Evolutionary conservation across 495 filamentous ascomycete species (phyloP).

Genomic region (Xanthoparmelia taractica): DNA sequence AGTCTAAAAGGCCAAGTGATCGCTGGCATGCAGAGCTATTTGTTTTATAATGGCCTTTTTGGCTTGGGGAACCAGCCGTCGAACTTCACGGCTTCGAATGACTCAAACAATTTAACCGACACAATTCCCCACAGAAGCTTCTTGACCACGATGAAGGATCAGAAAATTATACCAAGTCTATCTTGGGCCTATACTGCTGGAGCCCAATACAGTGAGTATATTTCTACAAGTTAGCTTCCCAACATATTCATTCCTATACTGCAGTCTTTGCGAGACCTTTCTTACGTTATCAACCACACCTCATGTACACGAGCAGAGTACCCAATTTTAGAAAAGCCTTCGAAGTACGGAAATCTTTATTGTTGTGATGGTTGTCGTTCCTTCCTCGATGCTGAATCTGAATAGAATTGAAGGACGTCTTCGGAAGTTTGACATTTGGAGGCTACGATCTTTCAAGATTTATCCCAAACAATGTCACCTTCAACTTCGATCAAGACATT

Average conservation of each 20-base stretch:
- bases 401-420: conserved; percentile 38
- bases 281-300: too few relatives aligned
- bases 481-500: conserved; percentile 43
- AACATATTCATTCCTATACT: not conserved
- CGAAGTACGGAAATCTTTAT: too few relatives aligned
- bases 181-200: conserved; percentile 52
- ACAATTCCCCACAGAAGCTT: conserved; percentile 25
- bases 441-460: conserved; percentile 49
- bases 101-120: not conserved
- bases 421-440: conserved; percentile 46
- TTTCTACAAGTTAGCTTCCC: not conserved
- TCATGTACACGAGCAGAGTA: not conserved
- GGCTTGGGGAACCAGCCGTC: conserved; percentile 41
- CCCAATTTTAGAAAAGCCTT: not conserved
- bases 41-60: conserved; percentile 52
- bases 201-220: conserved; percentile 36
- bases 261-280: not conserved
- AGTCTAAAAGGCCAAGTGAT: conserved; percentile 40
- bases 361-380: not conserved
- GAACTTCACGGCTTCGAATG: conserved; percentile 27
- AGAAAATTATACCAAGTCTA: conserved; percentile 40
- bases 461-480: conserved; percentile 32
- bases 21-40: conserved; percentile 37
- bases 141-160: conserved; percentile 38
- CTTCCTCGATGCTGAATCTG: conserved; percentile 29